Base-by-base conservation (phyloP, 768 basidiomycete genomes). In the Suillus bovinus region DNA sequence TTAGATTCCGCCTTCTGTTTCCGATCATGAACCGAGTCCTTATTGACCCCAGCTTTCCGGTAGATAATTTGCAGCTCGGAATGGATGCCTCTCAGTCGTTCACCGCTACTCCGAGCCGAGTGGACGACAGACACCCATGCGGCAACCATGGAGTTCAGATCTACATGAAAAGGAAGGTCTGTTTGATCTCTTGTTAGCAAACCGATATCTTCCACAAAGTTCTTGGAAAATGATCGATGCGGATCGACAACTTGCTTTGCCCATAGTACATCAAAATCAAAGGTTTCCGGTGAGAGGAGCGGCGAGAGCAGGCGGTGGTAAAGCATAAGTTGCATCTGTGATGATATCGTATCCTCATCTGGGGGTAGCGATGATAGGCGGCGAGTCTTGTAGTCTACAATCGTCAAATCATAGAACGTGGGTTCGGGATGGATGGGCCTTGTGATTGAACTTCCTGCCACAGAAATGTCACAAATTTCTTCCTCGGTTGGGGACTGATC, bases 351-450 rank as follows among this genome's bases (percentile, higher is more conserved):
- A 64, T 92, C 90, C 44, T 81, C 79, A 16, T 86, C 78, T 4
- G 78, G 71, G 2, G 91, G 91, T 2, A 92, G 65, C 16, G 71
- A 78, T 1, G 76, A 63, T 3, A 72, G 70, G 14, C 72, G 76
- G 50, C 91, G 82, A 20, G 90, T 91, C 72, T 94, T 94, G 50
- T 87, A 88, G 66, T 94, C 92, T 20, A 83, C 71, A 31, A 89
- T 69, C 56, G 76, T 79, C 7, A 89, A 72, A 17, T 72, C 74
- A 57, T 74, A 66, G 14, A 39, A 56, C 6, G 17, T 56, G 17
- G 10, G 17, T 29, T 39, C 17, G 5, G 27, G 17, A 20, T 56
- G 10, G 5, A 39, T 5, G 38, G 22, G 17, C 17, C 10, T 27
- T 13, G 24, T 9, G 9, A 41, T 39, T 17, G 55, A 29, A 56